A percentile compares a stretch with the other conserved stretches of the same genome.
Evolutionary conservation across 805 yeast genomes (phyloP).

Genomic region (Monosporozyma yasuniensis): DNA sequence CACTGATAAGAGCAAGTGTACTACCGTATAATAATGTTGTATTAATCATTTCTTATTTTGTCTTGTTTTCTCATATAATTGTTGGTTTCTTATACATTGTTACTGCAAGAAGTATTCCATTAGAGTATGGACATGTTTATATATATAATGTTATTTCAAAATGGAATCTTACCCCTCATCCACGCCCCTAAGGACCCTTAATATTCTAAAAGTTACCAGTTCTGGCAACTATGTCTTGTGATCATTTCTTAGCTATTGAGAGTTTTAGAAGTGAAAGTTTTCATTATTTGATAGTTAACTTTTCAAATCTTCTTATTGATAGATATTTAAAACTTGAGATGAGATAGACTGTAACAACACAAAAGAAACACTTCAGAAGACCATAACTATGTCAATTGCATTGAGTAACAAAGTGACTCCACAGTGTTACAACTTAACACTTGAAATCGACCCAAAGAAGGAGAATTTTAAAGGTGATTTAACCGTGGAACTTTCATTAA

Average conservation of each 20-base stretch:
- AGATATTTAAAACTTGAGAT: no score
- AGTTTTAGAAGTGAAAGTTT: no score
- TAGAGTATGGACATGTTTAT: no score
- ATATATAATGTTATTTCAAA: no score
- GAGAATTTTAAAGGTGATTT: conserved; percentile 39
- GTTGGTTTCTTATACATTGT: background rate
- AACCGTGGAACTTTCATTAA: conserved; percentile 5
- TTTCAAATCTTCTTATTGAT: no score
- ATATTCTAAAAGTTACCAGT: background rate
- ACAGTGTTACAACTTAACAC: conserved; percentile 29
- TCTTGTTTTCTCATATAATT: no score
- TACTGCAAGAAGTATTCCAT: no score
- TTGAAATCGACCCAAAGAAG: conserved; percentile 36
- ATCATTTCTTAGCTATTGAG: background rate
- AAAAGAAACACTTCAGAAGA: no score
- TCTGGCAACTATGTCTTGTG: background rate
- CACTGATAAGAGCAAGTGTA: background rate
- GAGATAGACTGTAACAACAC: no score
- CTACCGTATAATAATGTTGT: background rate
- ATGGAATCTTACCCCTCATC: no score
- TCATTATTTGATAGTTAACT: no score
- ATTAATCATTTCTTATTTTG: background rate
- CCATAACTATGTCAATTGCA: background rate
- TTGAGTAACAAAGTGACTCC: background rate
- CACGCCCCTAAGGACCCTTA: background rate